These are phyloP conservation scores for Saccharata proteae DNA, from an alignment of 2,329 filamentous ascomycete genomes.

Conservation along the genomic window DNA sequence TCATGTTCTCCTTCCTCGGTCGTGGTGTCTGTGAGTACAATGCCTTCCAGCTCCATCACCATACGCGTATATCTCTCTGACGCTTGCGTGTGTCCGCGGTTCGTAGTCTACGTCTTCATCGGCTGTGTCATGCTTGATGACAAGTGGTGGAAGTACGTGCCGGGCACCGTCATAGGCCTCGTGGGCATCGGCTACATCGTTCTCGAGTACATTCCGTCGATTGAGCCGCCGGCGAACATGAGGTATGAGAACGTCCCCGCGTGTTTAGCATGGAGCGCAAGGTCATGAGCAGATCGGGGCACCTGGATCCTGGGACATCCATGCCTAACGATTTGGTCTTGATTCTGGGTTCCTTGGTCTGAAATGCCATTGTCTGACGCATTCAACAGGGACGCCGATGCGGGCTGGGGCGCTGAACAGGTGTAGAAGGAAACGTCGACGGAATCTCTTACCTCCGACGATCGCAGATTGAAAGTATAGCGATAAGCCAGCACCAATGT, in stretches of 20 bases:
- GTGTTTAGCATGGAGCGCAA: too few species aligned
- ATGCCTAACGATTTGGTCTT: too few species aligned
- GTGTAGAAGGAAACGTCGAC: too few species aligned
- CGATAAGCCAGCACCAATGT: too few species aligned
- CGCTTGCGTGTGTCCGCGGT: constrained; percentile 11
- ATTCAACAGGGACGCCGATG: constrained; percentile 34
- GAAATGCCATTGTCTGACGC: constrained; percentile 5
- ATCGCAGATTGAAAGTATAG: too few species aligned
- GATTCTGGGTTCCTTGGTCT: too few species aligned
- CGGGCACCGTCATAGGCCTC: constrained; percentile 65
- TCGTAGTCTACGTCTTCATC: constrained; percentile 96
- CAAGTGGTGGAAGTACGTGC: constrained; percentile 55
- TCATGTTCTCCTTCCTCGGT: constrained; percentile 95
- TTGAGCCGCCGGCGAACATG: constrained; percentile 43
- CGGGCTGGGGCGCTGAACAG: constrained; percentile 41
- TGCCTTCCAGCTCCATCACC: neutral
- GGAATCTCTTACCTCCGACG: too few species aligned
- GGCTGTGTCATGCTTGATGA: constrained; percentile 71
- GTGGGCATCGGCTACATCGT: constrained; percentile 63
- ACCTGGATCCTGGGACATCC: too few species aligned
- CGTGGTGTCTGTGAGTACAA: constrained; percentile 74
- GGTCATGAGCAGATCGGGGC: too few species aligned
- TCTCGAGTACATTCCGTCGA: constrained; percentile 38
- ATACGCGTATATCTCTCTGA: neutral
- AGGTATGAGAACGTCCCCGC: constrained; percentile 22